Conservation (phyloP, 208 protist genomes). For the Acanthamoeba lenticulata region DNA sequence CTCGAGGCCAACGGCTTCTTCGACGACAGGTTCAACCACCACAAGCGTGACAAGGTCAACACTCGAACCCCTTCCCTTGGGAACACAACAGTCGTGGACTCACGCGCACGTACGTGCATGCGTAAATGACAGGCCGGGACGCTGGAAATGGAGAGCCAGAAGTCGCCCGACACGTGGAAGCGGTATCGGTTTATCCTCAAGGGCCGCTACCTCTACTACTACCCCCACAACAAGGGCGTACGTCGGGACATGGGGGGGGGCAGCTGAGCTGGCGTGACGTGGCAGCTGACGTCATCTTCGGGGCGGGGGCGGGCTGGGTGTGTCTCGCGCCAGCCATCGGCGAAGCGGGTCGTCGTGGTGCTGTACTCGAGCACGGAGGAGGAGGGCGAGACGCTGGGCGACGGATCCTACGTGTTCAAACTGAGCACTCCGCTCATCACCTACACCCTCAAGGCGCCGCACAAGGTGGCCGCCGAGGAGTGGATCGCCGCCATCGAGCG, state of each 20-base stretch:
- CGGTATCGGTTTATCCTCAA: not conserved
- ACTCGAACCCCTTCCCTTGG: not conserved
- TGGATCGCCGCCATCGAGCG: slow-evolving; percentile 28
- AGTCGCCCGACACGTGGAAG: slow-evolving; percentile 36
- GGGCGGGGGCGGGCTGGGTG: not conserved
- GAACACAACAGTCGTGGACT: too few species aligned
- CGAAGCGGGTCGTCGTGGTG: not conserved
- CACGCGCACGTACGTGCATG: too few species aligned
- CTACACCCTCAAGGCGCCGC: not conserved
- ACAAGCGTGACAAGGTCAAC: not conserved
- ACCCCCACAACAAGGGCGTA: not conserved
- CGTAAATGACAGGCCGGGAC: not conserved
- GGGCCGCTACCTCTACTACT: slow-evolving; percentile 29
- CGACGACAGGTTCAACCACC: not conserved
- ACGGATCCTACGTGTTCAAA: slow-evolving; percentile 18
- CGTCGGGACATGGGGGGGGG: too few species aligned
- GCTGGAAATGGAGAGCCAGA: slow-evolving; percentile 20
- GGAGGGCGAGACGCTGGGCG: not conserved
- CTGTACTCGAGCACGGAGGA: slow-evolving; percentile 11
- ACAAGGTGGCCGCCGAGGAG: slow-evolving; percentile 6
- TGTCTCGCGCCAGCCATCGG: not conserved
- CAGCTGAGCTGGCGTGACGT: too few species aligned
- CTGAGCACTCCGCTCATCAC: slow-evolving; percentile 14
- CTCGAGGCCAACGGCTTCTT: slow-evolving; percentile 46
- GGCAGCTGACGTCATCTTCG: not conserved